Percentiles rank a stretch among this genome's conserved stretches.
phyloP scores from a whole-genome alignment of 306 rosid species.

The Lathyrus sativus region DNA sequence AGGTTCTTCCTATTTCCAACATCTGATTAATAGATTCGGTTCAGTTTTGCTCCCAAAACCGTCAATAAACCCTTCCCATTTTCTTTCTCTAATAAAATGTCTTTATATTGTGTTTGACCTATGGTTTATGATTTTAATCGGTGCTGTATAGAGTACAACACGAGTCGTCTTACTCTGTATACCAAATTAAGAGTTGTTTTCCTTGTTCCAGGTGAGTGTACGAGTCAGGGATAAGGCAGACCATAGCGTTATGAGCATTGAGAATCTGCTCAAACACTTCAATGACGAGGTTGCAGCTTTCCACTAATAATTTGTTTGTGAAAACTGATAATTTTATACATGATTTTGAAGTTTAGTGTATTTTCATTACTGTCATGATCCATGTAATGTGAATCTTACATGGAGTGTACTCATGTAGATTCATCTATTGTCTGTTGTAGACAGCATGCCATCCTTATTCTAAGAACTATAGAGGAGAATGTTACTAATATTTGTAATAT shows the following conservation, averaged over 20 bases:
- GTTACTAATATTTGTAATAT: background rate
- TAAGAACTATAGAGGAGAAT: background rate
- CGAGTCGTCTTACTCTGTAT: background rate
- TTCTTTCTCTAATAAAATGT: background rate
- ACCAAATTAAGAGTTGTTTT: slow-evolving; percentile 36
- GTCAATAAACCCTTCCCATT: background rate
- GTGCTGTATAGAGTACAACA: background rate
- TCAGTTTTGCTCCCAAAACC: slow-evolving; percentile 6
- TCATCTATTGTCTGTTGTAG: background rate
- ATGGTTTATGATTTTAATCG: no score
- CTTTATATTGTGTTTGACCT: background rate
- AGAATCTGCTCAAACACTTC: slow-evolving; percentile 64
- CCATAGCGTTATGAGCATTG: slow-evolving; percentile 64
- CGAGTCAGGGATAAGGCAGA: slow-evolving; percentile 76
- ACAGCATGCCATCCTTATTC: background rate
- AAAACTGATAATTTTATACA: slow-evolving; percentile 19
- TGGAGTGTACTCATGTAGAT: slow-evolving; percentile 8
- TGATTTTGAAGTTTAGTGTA: slow-evolving; percentile 19
- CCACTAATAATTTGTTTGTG: slow-evolving; percentile 42
- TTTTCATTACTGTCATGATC: slow-evolving; percentile 6
- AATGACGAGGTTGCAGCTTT: slow-evolving; percentile 64
- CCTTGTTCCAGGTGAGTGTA: slow-evolving; percentile 80
- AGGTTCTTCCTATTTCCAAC: slow-evolving; percentile 52
- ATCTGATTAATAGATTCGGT: slow-evolving; percentile 20
- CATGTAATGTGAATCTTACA: slow-evolving; percentile 17